phyloP scores from a whole-genome alignment of 371 early-diverging fungal genomes.

The Apophysomyces ossiformis region DNA sequence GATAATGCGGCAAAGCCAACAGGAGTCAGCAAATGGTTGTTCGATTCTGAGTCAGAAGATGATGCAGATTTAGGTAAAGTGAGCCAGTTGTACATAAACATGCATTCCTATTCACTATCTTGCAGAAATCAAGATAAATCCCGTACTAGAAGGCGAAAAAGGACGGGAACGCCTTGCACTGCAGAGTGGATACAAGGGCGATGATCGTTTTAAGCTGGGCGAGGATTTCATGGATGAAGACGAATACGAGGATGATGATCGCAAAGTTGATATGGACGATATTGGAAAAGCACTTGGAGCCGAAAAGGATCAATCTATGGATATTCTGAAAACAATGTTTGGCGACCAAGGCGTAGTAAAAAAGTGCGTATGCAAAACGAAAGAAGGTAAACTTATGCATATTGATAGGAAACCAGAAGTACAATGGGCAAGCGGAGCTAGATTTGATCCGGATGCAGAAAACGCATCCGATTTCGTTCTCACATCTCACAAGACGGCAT shows the following conservation, averaged over 20 bases:
- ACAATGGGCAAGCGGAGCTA: slow-evolving; percentile 42
- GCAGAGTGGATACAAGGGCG: slow-evolving; percentile 59
- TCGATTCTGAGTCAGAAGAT: slow-evolving; percentile 53
- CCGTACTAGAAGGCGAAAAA: slow-evolving; percentile 62
- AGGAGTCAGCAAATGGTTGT: slow-evolving; percentile 56
- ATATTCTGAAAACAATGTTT: slow-evolving; percentile 62
- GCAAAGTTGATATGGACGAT: slow-evolving; percentile 28
- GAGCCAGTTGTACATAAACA: background rate
- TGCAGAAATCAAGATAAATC: slow-evolving; percentile 56
- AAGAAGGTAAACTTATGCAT: background rate
- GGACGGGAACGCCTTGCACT: slow-evolving; percentile 57
- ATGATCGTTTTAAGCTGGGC: slow-evolving; percentile 63
- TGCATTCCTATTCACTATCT: background rate
- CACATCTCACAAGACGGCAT: slow-evolving; percentile 9
- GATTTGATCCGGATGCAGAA: slow-evolving; percentile 62
- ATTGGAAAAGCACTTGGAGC: slow-evolving; percentile 40
- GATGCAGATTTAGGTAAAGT: slow-evolving; percentile 31
- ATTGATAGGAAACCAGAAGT: slow-evolving; percentile 7
- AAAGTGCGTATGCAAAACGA: slow-evolving; percentile 27
- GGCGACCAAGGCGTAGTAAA: slow-evolving; percentile 48
- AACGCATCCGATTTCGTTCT: slow-evolving; percentile 38
- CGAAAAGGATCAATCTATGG: slow-evolving; percentile 54
- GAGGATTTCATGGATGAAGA: slow-evolving; percentile 66
- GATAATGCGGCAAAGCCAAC: slow-evolving; percentile 26
- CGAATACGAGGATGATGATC: slow-evolving; percentile 40